Conservation (phyloP, 2,329 filamentous ascomycete genomes). For the Claviceps fusiformis region DNA sequence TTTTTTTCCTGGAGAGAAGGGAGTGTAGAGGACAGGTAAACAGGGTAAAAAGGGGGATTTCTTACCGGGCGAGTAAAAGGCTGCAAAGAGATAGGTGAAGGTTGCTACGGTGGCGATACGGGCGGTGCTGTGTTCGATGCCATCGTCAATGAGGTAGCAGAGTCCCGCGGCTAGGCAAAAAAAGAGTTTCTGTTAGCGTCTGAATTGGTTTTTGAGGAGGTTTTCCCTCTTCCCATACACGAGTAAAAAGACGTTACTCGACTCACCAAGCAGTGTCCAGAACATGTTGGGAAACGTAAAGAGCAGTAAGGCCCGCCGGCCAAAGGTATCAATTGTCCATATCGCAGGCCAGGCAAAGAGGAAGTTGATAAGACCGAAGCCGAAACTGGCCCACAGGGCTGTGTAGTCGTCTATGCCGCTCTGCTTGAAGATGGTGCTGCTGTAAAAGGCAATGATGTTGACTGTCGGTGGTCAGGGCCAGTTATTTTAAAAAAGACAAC, state of each 20-base stretch:
- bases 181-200: neutral
- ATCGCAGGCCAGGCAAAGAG: conserved; percentile 18
- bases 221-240: neutral
- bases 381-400: conserved; percentile 19
- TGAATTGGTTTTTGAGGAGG: no score
- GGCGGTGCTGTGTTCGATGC: conserved; percentile 7
- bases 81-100: conserved; percentile 24
- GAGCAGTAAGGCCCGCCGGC: conserved; percentile 12
- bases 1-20: neutral
- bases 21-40: no score
- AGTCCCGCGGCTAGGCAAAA: conserved; percentile 12
- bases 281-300: conserved; percentile 23
- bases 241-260: neutral
- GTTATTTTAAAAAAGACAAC: neutral
- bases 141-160: conserved; percentile 14
- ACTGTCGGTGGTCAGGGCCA: conserved; percentile 13
- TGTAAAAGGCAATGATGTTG: conserved; percentile 28
- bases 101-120: conserved; percentile 20
- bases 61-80: conserved; percentile 18
- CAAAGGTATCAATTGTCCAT: conserved; percentile 17
- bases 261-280: conserved; percentile 12
- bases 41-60: neutral
- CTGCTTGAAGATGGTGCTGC: conserved; percentile 16
- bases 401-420: conserved; percentile 21
- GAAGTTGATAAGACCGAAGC: conserved; percentile 16